Percentiles rank a stretch among this genome's conserved stretches.
Evolutionary conservation across 2,329 filamentous ascomycete species (phyloP).

Genomic region (Phyllosticta paracitricarpa): DNA sequence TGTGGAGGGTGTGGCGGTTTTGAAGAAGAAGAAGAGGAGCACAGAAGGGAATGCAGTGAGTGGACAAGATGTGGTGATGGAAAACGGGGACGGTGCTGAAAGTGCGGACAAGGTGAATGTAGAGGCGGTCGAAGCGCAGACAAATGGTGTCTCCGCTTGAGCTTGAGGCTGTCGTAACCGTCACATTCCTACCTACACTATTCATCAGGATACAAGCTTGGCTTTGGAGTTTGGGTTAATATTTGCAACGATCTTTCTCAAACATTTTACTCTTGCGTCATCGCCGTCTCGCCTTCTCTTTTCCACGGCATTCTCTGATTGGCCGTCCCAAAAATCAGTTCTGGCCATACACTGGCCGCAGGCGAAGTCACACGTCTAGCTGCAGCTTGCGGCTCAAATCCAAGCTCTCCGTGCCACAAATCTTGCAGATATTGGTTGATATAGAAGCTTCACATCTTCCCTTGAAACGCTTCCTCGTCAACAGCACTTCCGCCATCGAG

Average conservation of each 20-base stretch:
- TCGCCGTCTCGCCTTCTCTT: too few species aligned
- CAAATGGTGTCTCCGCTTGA: not conserved
- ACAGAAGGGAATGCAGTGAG: not conserved
- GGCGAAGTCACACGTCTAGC: too few species aligned
- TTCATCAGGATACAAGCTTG: not conserved
- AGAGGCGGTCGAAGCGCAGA: not conserved
- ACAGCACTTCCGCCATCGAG: too few species aligned
- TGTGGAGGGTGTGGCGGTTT: constrained; percentile 54
- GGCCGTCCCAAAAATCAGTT: too few species aligned
- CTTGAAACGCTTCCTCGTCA: too few species aligned
- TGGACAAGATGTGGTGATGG: not conserved
- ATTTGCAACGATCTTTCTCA: not conserved
- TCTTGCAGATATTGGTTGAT: too few species aligned
- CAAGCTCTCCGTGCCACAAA: too few species aligned
- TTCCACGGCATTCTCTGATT: too few species aligned
- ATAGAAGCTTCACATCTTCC: too few species aligned
- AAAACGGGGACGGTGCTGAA: not conserved
- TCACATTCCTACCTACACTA: not conserved
- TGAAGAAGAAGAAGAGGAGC: constrained; percentile 33
- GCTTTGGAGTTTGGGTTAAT: not conserved
- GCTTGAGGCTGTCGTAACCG: not conserved
- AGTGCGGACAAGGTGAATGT: not conserved
- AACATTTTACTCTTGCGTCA: too few species aligned
- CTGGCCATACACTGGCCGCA: too few species aligned
- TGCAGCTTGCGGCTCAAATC: too few species aligned